Base-by-base conservation (phyloP, 148 eudicot species). In the Oxyria digyna region DNA sequence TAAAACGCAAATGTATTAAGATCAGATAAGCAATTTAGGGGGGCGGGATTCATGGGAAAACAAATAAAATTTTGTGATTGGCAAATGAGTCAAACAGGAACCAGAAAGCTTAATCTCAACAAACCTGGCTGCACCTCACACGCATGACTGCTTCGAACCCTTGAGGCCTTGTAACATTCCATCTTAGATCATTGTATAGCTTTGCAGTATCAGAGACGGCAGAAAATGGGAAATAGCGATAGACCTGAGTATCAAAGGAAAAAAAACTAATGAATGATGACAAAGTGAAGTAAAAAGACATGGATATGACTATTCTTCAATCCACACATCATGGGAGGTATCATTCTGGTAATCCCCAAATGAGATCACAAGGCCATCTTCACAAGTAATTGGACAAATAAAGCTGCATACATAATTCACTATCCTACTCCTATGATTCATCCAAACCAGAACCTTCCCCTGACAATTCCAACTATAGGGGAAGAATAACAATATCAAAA, bases 71-170 rank as follows among this genome's bases (percentile, higher is more conserved):
- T 59, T 15, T 6, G n/a, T 13, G 65, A 59, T 29, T 59, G 65
- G 31, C 64, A 31, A 59, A 59, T 13, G 14, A 59, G 35, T 59
- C 65, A 59, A 38, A 31, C 20, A 31, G 20, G n/a, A 20, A 27
- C 45, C 12, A 33, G 52, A 72, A 69, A 54, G 72, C 74, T 67
- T 31, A 40, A 46, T 69, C 29, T 38, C 46, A 66, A 41, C 77
- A 43, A 29, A 90, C 98, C 96, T 90, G 97, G 83, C 98, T 94
- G 79, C 96, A 85, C 77, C 98, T 81, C 49, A 94, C 96, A 64
- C 98, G 98, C 98, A 94, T 90, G 67, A 94, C 98, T 69, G 98
- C 98, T 79, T 94, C 98, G 75, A 86, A 87, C 67, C 98, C 98
- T 81, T 87, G 97, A 26, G 92, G 98, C 85, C 98, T 88, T 13